Conservation (phyloP, 192 early-diverging fungal species). For the Mortierella antarctica region DNA sequence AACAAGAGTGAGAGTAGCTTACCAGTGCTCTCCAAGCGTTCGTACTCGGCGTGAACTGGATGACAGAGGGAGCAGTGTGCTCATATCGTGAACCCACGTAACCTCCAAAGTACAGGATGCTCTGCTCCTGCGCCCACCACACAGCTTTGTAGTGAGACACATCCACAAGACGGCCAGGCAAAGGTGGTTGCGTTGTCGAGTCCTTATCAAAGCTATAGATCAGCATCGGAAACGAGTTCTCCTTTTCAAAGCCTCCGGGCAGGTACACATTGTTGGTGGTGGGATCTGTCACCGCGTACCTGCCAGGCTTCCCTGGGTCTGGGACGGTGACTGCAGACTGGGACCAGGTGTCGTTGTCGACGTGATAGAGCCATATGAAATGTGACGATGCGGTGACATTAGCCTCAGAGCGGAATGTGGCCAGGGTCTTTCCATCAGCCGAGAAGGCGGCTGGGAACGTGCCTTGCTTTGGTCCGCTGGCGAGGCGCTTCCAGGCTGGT, state of each 20-base stretch:
- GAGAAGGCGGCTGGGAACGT: slow-evolving; percentile 1
- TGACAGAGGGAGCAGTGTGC: neutral
- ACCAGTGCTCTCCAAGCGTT: neutral
- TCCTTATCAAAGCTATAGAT: neutral
- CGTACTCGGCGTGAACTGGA: neutral
- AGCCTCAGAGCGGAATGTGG: neutral
- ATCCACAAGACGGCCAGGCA: neutral
- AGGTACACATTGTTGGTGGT: neutral
- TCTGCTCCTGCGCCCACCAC: neutral
- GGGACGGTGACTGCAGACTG: neutral
- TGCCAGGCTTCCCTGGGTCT: neutral
- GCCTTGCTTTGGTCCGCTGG: neutral
- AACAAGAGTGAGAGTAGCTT: neutral
- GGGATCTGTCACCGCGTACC: neutral
- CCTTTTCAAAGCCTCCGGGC: neutral
- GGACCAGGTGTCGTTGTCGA: neutral
- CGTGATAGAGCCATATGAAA: neutral
- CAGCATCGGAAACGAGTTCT: neutral
- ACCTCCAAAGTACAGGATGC: slow-evolving; percentile 10
- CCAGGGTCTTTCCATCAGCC: neutral
- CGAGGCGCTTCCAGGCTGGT: slow-evolving; percentile 3
- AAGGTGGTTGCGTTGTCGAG: neutral
- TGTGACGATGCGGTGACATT: neutral
- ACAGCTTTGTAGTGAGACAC: neutral
- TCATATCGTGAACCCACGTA: neutral